Percentiles rank a stretch among this genome's conserved stretches.
These are phyloP conservation scores for Schizosaccharomyces octosporus DNA, from an alignment of 805 yeast genomes.

Conservation along the genomic window DNA sequence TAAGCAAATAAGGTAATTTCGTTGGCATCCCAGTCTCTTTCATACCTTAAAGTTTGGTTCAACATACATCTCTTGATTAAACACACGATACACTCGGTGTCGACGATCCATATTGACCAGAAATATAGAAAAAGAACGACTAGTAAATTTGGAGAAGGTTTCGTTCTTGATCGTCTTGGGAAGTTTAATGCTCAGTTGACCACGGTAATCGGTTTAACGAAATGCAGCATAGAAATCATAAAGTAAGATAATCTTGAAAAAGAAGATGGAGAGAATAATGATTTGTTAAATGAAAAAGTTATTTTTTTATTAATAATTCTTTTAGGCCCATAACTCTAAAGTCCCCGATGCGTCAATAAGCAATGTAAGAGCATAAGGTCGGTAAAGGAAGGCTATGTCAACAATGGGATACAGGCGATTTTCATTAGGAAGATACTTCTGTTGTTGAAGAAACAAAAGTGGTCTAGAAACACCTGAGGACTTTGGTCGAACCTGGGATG, in stretches of 20 bases:
- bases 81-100: background rate
- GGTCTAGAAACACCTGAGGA: background rate
- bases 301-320: no score
- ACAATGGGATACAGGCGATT: background rate
- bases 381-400: background rate
- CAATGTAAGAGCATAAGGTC: background rate
- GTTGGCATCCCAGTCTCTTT: background rate
- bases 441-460: slow-evolving; percentile 2
- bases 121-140: no score
- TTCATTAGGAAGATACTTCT: slow-evolving; percentile 17
- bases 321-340: background rate
- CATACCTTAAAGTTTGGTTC: background rate
- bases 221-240: no score
- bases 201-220: no score
- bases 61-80: background rate
- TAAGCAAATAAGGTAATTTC: no score
- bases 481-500: background rate
- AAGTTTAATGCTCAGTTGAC: no score
- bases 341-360: background rate
- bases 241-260: no score
- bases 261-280: no score
- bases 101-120: background rate
- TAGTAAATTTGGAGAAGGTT: no score
- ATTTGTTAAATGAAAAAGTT: no score
- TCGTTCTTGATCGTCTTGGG: no score